Conservation (phyloP, 1,139 yeast genomes). For the Candida buenavistaensis region DNA sequence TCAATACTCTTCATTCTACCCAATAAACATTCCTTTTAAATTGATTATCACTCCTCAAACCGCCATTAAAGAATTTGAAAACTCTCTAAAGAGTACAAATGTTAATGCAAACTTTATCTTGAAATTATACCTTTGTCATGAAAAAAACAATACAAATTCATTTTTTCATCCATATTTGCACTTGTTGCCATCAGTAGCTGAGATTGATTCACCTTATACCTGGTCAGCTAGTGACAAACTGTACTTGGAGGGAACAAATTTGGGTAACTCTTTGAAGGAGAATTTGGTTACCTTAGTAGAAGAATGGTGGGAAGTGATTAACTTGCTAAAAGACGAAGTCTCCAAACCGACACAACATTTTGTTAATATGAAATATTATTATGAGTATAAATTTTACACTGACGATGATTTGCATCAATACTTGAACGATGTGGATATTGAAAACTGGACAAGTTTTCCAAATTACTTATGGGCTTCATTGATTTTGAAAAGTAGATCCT, state of each 20-base stretch:
- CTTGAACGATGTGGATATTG: conserved; percentile 20
- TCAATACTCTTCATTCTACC: conserved; percentile 10
- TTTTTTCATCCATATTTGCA: conserved; percentile 52
- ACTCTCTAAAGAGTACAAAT: conserved; percentile 19
- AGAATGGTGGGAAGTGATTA: conserved; percentile 52
- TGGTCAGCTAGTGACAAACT: conserved; percentile 57
- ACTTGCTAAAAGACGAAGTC: conserved; percentile 32
- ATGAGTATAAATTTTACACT: conserved; percentile 46
- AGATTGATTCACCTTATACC: conserved; percentile 59
- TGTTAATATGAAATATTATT: conserved; percentile 46
- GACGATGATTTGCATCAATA: conserved; percentile 37
- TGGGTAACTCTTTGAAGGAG: conserved; percentile 44
- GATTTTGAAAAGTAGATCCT: conserved; percentile 74
- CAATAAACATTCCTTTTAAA: conserved; percentile 36
- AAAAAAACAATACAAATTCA: conserved; percentile 21
- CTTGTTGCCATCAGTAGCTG: conserved; percentile 53
- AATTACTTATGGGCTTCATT: conserved; percentile 74
- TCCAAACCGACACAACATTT: conserved; percentile 37
- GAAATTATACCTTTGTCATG: conserved; percentile 49
- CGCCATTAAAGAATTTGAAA: conserved; percentile 44
- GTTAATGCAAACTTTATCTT: conserved; percentile 43
- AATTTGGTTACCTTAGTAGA: conserved; percentile 36
- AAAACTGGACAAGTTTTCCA: conserved; percentile 63
- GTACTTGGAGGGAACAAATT: conserved; percentile 58
- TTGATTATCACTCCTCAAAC: conserved; percentile 40